Evolutionary conservation across 1,139 yeast species (phyloP).

Genomic region (Candida sanyaensis): DNA sequence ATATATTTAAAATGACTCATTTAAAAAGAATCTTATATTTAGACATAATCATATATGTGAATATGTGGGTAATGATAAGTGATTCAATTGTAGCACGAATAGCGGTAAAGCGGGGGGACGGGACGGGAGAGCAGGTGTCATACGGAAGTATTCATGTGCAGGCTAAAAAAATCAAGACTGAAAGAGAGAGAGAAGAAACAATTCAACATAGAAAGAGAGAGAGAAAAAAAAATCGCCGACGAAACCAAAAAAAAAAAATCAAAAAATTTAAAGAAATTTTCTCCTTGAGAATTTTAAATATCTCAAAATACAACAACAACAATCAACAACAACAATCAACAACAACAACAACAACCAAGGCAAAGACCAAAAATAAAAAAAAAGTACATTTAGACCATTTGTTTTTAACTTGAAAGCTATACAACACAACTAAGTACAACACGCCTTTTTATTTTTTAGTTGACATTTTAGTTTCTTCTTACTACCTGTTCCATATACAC

Average conservation of each 20-base stretch:
- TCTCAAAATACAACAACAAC: too few species aligned
- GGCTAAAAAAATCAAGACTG: neutral
- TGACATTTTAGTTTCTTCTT: neutral
- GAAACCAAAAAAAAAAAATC: neutral
- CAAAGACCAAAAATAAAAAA: too few species aligned
- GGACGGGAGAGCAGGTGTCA: too few species aligned
- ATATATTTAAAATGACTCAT: too few species aligned
- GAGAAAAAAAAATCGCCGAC: slow-evolving; percentile 1
- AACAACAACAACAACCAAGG: neutral
- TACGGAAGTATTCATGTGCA: neutral
- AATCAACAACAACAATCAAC: neutral
- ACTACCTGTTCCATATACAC: neutral
- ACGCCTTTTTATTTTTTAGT: neutral
- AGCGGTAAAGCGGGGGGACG: too few species aligned
- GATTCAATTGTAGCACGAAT: too few species aligned
- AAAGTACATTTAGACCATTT: neutral
- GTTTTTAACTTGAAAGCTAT: neutral
- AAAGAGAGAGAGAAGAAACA: neutral
- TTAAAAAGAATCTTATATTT: too few species aligned
- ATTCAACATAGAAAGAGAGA: neutral
- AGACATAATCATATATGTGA: too few species aligned
- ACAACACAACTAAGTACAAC: too few species aligned
- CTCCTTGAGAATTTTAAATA: neutral
- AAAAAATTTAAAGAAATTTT: neutral
- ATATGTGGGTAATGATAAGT: too few species aligned